phyloP scores from a whole-genome alignment of 169 alveolate genomes.

The Eimeria zaria region DNA sequence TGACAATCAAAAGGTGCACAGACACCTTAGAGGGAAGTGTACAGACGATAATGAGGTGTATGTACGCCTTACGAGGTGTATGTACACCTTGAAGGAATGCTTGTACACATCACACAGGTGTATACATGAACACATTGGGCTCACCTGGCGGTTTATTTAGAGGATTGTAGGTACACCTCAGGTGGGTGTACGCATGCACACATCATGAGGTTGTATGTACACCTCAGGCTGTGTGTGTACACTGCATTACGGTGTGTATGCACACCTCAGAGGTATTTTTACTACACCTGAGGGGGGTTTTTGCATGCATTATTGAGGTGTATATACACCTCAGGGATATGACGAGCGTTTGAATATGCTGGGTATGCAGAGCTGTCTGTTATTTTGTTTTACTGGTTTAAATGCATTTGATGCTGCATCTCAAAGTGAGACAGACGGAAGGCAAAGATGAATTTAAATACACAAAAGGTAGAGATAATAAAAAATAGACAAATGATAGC shows the following conservation, averaged over 20 bases:
- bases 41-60: no score
- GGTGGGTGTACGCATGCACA: neutral
- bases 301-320: neutral
- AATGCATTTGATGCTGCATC: no score
- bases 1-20: neutral
- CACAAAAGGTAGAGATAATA: neutral
- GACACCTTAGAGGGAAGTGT: neutral
- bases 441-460: neutral
- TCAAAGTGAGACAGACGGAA: neutral
- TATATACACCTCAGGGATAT: constrained; percentile 24
- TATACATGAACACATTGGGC: no score
- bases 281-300: neutral
- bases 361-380: neutral
- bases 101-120: no score
- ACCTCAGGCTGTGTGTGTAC: no score
- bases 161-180: neutral
- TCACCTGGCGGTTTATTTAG: no score
- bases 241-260: neutral
- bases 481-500: neutral
- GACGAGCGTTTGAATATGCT: no score
- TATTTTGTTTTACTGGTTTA: neutral
- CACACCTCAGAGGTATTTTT: neutral
- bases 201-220: no score
- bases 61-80: neutral
- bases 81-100: neutral